Evolutionary conservation across 2,329 filamentous ascomycete genomes (phyloP).

Genomic region (Talaromyces sp.): DNA sequence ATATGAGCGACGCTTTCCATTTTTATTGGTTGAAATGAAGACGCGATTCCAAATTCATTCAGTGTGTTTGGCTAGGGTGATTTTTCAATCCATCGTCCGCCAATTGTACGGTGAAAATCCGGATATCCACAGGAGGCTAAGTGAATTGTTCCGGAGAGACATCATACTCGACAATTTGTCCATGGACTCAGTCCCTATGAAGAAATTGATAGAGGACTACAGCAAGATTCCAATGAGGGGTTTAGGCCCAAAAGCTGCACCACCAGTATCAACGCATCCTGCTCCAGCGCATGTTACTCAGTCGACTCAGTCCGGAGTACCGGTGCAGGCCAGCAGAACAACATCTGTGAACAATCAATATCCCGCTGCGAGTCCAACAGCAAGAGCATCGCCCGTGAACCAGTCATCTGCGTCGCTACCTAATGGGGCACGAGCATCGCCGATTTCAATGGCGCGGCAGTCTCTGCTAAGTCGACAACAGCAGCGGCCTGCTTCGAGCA

Average conservation of each 20-base stretch:
- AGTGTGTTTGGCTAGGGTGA: constrained; percentile 54
- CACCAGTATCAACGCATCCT: background rate
- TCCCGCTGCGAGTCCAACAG: background rate
- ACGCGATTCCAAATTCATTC: constrained; percentile 54
- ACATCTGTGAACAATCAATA: background rate
- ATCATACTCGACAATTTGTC: background rate
- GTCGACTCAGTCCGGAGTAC: background rate
- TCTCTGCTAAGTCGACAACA: too few relatives aligned
- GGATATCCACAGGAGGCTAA: background rate
- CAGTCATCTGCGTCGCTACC: background rate
- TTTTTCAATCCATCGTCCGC: constrained; percentile 50
- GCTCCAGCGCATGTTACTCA: background rate
- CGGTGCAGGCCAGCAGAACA: too few relatives aligned
- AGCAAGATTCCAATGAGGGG: constrained; percentile 8
- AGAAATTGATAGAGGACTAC: constrained; percentile 6
- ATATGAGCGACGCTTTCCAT: constrained; percentile 51
- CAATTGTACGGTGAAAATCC: constrained; percentile 20
- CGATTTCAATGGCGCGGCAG: background rate
- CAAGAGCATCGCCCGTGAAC: background rate
- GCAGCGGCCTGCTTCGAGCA: too few relatives aligned
- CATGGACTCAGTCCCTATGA: background rate
- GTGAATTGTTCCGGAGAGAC: background rate
- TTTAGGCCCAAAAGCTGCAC: background rate
- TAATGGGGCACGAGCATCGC: background rate
- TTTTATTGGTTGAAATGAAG: constrained; percentile 60